These are phyloP conservation scores for Colletotrichum destructivum DNA, from an alignment of 2,329 filamentous ascomycete genomes.

Conservation along the genomic window DNA sequence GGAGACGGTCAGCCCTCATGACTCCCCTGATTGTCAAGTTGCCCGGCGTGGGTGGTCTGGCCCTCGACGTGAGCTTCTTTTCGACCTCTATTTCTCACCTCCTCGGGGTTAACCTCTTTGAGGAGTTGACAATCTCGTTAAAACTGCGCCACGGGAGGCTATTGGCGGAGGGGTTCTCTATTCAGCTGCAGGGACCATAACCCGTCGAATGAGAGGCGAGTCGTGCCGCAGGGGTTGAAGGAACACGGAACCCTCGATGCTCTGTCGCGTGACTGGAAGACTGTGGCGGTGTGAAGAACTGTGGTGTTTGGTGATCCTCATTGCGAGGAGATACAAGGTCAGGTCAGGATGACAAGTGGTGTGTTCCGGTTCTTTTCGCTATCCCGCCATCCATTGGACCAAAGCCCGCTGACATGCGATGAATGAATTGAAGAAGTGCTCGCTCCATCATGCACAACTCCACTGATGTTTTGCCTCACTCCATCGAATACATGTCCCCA, in stretches of 20 bases:
- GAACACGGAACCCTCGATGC: background rate
- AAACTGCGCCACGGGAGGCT: slow-evolving; percentile 5
- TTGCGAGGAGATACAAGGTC: background rate
- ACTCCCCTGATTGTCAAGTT: background rate
- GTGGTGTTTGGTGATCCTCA: background rate
- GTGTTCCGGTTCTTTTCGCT: no score
- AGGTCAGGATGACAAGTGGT: no score
- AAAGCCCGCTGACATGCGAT: no score
- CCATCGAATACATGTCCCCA: no score
- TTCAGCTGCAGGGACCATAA: background rate
- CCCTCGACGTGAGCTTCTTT: background rate
- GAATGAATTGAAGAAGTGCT: no score
- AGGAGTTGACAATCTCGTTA: slow-evolving; percentile 12
- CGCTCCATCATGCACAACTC: no score
- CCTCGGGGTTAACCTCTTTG: background rate
- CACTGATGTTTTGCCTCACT: no score
- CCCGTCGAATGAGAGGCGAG: slow-evolving; percentile 1
- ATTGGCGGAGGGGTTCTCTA: slow-evolving; percentile 1
- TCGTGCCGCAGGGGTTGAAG: background rate
- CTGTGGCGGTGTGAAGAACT: no score
- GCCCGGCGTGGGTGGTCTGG: slow-evolving; percentile 7
- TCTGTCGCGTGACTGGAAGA: background rate
- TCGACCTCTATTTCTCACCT: background rate
- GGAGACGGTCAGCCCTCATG: background rate
- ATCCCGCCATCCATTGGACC: no score